Evolutionary conservation across 768 basidiomycete species (phyloP).

Genomic region (Boletus sp.): DNA sequence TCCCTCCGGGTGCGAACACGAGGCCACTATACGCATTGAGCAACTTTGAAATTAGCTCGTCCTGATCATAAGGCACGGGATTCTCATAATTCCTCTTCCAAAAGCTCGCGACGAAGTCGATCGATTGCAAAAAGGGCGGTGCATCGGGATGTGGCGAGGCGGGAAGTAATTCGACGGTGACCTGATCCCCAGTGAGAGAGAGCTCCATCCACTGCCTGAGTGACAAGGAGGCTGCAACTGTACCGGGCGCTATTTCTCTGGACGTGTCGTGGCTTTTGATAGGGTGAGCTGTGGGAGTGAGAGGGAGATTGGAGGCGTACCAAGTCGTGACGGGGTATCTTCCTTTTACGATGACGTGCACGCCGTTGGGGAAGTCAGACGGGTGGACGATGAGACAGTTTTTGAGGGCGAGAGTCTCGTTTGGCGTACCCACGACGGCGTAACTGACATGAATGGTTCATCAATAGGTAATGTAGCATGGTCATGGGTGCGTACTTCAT

Average conservation of each 20-base stretch:
- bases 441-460: constrained; percentile 37
- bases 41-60: constrained; percentile 80
- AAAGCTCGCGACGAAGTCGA: constrained; percentile 82
- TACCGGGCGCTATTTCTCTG: constrained; percentile 62
- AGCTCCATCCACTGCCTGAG: constrained; percentile 92
- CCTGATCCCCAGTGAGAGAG: constrained; percentile 72
- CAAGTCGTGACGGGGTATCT: constrained; percentile 68
- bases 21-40: constrained; percentile 71
- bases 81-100: constrained; percentile 51
- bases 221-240: constrained; percentile 71
- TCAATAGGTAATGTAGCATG: neutral
- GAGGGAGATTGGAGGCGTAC: constrained; percentile 42
- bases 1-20: constrained; percentile 65
- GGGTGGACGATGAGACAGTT: constrained; percentile 83
- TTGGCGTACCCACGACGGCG: constrained; percentile 59
- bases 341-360: constrained; percentile 76
- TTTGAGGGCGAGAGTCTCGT: constrained; percentile 66
- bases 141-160: constrained; percentile 48
- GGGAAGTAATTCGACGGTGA: constrained; percentile 63
- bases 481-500: constrained; percentile 21
- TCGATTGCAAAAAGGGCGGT: constrained; percentile 66
- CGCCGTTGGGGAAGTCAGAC: constrained; percentile 67
- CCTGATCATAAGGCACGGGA: constrained; percentile 75
- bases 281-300: constrained; percentile 27
- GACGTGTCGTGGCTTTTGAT: constrained; percentile 72